phyloP scores from a whole-genome alignment of 305 asterid genomes.

The Solanum hybrid region DNA sequence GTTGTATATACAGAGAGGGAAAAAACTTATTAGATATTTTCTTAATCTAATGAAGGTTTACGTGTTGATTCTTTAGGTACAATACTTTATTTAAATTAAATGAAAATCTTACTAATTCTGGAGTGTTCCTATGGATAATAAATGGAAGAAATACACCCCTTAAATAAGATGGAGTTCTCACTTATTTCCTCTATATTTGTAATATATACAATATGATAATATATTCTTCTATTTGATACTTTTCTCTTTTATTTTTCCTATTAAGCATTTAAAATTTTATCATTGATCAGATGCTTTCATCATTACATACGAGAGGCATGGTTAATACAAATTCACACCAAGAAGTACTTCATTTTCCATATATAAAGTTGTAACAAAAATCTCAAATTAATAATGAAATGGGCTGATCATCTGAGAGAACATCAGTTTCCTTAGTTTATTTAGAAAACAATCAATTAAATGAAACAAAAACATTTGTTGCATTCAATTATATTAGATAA shows the following conservation, averaged over 20 bases:
- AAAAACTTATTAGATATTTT: no score
- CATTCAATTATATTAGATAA: no score
- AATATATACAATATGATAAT: background rate
- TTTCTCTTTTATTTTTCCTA: no score
- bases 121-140: background rate
- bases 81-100: background rate
- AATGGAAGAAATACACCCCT: background rate
- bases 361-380: no score
- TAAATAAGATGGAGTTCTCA: no score
- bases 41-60: no score
- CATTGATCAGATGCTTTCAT: background rate
- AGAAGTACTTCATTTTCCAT: no score
- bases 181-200: background rate
- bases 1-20: no score
- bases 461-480: no score
- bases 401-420: background rate
- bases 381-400: background rate
- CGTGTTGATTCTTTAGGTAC: background rate
- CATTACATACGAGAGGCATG: background rate
- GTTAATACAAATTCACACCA: background rate
- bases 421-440: background rate
- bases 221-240: no score
- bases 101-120: background rate
- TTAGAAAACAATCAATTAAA: no score
- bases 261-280: background rate